These are phyloP conservation scores for Hymenoscyphus repandus DNA, from an alignment of 2,329 filamentous ascomycete species.

Conservation along the genomic window DNA sequence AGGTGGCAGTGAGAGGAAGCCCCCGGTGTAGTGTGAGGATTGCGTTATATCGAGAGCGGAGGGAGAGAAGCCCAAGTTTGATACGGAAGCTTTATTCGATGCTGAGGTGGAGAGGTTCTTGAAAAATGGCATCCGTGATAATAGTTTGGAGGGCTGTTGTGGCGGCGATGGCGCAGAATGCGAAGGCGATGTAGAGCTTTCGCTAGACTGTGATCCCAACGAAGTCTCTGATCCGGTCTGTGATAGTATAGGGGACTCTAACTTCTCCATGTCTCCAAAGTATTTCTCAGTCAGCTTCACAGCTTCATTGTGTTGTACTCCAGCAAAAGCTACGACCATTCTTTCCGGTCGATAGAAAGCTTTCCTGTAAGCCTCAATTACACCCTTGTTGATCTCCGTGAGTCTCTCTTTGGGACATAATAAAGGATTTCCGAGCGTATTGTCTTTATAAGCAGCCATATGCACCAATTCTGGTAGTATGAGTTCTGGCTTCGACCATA, in stretches of 20 bases:
- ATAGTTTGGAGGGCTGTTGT: constrained; percentile 52
- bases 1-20: constrained; percentile 79
- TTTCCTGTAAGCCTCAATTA: constrained; percentile 73
- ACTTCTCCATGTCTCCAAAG: constrained; percentile 82
- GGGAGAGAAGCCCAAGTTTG: constrained; percentile 38
- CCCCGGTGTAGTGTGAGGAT: constrained; percentile 84
- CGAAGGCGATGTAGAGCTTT: constrained; percentile 35
- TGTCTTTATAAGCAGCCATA: constrained; percentile 91
- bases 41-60: constrained; percentile 50
- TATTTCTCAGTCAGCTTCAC: constrained; percentile 74
- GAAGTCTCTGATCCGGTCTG: constrained; percentile 56
- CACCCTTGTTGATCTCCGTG: constrained; percentile 63
- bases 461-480: constrained; percentile 94
- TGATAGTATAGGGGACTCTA: constrained; percentile 44
- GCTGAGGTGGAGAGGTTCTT: constrained; percentile 81
- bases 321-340: constrained; percentile 93
- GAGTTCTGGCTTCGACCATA: constrained; percentile 95
- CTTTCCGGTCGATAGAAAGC: constrained; percentile 84
- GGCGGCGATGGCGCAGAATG: constrained; percentile 35
- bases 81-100: constrained; percentile 54
- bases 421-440: constrained; percentile 90
- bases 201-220: constrained; percentile 35
- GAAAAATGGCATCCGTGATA: constrained; percentile 83
- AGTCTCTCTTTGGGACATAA: constrained; percentile 85
- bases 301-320: constrained; percentile 76